A percentile compares a stretch with the other conserved stretches of the same genome.
These are phyloP conservation scores for Babesia bovis DNA, from an alignment of 169 alveolate species.

Conservation along the genomic window DNA sequence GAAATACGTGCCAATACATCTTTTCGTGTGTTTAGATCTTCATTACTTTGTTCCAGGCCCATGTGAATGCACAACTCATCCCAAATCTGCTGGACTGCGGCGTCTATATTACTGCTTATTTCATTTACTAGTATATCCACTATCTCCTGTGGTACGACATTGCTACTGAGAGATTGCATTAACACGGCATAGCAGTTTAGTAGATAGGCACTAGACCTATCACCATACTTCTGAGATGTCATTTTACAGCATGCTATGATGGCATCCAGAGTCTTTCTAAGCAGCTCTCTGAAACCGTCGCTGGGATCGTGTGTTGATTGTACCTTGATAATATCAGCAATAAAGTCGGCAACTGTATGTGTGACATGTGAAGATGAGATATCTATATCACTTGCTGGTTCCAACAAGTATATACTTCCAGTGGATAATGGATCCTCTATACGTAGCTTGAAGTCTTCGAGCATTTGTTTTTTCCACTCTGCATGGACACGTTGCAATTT, in stretches of 20 bases:
- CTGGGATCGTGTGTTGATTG: neutral
- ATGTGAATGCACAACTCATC: neutral
- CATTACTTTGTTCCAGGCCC: neutral
- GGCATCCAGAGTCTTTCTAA: neutral
- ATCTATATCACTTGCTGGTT: neutral
- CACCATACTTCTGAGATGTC: conserved; percentile 20
- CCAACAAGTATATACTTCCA: neutral
- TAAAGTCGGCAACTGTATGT: conserved; percentile 8
- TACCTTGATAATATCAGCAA: neutral
- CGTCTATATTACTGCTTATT: neutral
- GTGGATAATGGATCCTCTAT: conserved; percentile 1
- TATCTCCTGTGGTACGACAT: neutral
- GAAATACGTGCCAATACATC: conserved; percentile 2
- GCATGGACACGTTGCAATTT: neutral
- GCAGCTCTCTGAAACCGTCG: neutral
- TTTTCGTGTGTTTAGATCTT: neutral
- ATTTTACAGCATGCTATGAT: conserved; percentile 11
- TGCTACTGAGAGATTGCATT: neutral
- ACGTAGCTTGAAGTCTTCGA: neutral
- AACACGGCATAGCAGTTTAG: conserved; percentile 21
- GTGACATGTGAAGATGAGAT: conserved; percentile 8
- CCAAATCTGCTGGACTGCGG: neutral
- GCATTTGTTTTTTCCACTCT: conserved; percentile 1
- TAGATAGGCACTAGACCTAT: conserved; percentile 9
- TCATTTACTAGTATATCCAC: neutral